A percentile compares a stretch with the other conserved stretches of the same genome.
These are phyloP conservation scores for Epichloe sp. DNA, from an alignment of 2,329 filamentous ascomycete species.

Conservation along the genomic window DNA sequence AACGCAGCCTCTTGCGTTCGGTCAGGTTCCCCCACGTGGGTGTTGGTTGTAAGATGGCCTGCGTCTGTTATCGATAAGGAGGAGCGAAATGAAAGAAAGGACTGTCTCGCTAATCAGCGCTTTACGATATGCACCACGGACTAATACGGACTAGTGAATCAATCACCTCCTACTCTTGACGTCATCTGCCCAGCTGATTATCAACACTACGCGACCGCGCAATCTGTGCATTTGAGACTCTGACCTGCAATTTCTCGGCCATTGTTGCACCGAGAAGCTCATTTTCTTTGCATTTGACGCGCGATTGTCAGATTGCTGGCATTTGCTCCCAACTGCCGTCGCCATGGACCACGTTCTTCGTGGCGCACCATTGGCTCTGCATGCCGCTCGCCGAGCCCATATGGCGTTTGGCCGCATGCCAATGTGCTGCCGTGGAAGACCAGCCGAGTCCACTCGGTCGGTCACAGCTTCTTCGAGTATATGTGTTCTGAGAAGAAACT, in stretches of 20 bases:
- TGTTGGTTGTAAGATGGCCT: too few relatives aligned
- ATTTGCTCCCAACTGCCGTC: not conserved
- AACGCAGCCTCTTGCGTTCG: too few relatives aligned
- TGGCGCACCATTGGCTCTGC: not conserved
- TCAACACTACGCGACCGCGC: not conserved
- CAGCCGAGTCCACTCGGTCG: not conserved
- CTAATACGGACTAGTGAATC: not conserved
- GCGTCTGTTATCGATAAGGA: too few relatives aligned
- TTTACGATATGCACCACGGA: not conserved
- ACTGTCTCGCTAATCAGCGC: too few relatives aligned
- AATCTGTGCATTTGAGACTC: too few relatives aligned
- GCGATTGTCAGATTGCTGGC: not conserved
- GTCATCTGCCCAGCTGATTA: not conserved
- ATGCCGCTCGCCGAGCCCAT: not conserved
- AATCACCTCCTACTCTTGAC: not conserved
- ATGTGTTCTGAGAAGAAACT: not conserved
- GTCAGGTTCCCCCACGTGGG: too few relatives aligned
- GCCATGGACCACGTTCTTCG: slow-evolving; percentile 1
- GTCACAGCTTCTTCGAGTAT: not conserved
- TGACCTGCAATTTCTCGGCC: not conserved
- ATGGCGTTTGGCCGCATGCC: not conserved
- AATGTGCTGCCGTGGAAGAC: not conserved
- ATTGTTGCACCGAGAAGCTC: too few relatives aligned
- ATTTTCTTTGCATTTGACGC: not conserved
- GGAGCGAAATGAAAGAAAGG: too few relatives aligned